Percentiles rank a stretch among this genome's conserved stretches.
These are phyloP conservation scores for Hypoxylon sp. DNA, from an alignment of 2,329 filamentous ascomycete species.

Conservation along the genomic window DNA sequence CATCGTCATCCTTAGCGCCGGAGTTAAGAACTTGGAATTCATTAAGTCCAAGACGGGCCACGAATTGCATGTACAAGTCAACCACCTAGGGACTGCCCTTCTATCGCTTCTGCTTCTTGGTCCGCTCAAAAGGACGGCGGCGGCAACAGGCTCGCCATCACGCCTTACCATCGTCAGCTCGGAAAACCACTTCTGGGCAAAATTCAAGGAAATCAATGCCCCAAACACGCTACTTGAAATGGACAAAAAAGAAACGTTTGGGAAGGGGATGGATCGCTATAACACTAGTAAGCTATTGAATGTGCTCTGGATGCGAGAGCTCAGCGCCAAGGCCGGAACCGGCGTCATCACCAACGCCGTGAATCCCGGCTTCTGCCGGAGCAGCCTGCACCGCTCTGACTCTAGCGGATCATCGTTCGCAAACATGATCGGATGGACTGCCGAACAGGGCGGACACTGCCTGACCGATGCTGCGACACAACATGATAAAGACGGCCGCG, in stretches of 20 bases:
- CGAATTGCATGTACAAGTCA: slow-evolving; percentile 33
- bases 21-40: slow-evolving; percentile 29
- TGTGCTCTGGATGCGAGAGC: slow-evolving; percentile 43
- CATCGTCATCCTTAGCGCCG: slow-evolving; percentile 40
- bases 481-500: slow-evolving; percentile 31
- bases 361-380: slow-evolving; percentile 39
- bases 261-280: slow-evolving; percentile 29
- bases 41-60: slow-evolving; percentile 27
- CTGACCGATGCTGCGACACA: slow-evolving; percentile 35
- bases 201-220: slow-evolving; percentile 30
- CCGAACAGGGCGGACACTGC: slow-evolving; percentile 37
- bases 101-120: slow-evolving; percentile 37
- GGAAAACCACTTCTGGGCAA: slow-evolving; percentile 37
- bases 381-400: slow-evolving; percentile 34
- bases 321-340: slow-evolving; percentile 18
- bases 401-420: slow-evolving; percentile 12
- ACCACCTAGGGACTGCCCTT: slow-evolving; percentile 40
- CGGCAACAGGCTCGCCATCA: slow-evolving; percentile 13
- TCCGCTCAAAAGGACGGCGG: slow-evolving; percentile 20
- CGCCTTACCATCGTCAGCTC: slow-evolving; percentile 34
- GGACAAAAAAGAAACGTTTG: slow-evolving; percentile 31
- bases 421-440: slow-evolving; percentile 34
- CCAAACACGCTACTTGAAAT: slow-evolving; percentile 20
- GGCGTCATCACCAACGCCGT: slow-evolving; percentile 30
- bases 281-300: slow-evolving; percentile 36